Conservation (phyloP, 306 rosid species). For the Vachellia pachyceras region DNA sequence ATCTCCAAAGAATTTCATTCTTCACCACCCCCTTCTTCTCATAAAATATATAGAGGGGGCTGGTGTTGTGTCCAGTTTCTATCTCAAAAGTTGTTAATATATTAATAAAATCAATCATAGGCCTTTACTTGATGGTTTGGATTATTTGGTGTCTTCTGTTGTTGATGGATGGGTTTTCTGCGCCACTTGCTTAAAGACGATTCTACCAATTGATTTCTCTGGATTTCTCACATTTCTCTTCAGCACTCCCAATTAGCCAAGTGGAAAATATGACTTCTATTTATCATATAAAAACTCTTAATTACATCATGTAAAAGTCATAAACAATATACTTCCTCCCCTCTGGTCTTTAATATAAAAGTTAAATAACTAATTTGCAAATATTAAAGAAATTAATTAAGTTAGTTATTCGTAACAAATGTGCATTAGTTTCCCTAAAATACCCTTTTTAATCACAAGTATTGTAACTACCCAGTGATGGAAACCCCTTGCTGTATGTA, state of each 20-base stretch:
- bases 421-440: too few relatives aligned
- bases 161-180: conserved; percentile 4
- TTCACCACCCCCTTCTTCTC: neutral
- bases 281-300: too few relatives aligned
- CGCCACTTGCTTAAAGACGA: neutral
- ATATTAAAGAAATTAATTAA: too few relatives aligned
- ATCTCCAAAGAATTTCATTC: neutral
- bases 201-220: conserved; percentile 7
- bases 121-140: neutral
- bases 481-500: too few relatives aligned
- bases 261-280: neutral
- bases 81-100: neutral
- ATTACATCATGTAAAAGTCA: too few relatives aligned
- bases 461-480: too few relatives aligned
- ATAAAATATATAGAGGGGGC: neutral
- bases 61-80: neutral
- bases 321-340: too few relatives aligned
- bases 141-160: neutral
- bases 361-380: too few relatives aligned
- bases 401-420: too few relatives aligned
- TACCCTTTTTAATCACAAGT: too few relatives aligned
- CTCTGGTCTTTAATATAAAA: too few relatives aligned
- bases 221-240: neutral
- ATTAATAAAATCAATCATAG: neutral
- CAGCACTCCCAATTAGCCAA: neutral